Evolutionary conservation across 768 basidiomycete genomes (phyloP), one percentile per base, ranked within the genome.

Genomic region (Pholiota molesta): DNA sequence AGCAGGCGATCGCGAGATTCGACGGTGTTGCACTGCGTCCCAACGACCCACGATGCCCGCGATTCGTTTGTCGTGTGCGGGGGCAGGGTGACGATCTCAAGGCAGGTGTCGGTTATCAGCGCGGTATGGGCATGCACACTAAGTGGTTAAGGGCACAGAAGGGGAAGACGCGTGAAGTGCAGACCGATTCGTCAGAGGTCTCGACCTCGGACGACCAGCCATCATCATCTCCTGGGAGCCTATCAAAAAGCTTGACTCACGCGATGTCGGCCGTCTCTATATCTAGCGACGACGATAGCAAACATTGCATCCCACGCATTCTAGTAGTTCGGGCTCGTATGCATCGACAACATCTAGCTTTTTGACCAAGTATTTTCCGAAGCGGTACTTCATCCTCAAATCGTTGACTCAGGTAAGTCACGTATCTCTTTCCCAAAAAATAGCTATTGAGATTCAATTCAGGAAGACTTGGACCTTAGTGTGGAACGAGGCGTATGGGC

Each of bases 321-420:
- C 87, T 39, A 81, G 81, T 64, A 86, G 85, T 65, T 88, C 89
- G 21, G 84, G 83, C 3, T 94, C 92, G 47, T 86, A 82, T 71
- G 83, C 90, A 16, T 95, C 93, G 39, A 95, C 94, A 1, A 91
- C 81, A 62, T 97, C 96, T 21, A 92, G 90, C 70, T 77, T 97
- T 67, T 78, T 99, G 14, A 65, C 79, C 3, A 82, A 79, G 55
- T 77, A 94, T 72, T 98, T 97, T 73, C 94, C 95, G 2, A 84
- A 83, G 68, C 87, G 96, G n/a, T 94, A 88, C 71, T 97, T 97
- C 69, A 96, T 98, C 62, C 83, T 97, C 69, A 96, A 97, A 75
- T 94, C 92, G 23, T 75, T 92, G 71, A 90, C 90, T 1, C 86
- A 88, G 79, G 94, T 91, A 69, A 63, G 84, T 55, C 21, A 26